phyloP scores from a whole-genome alignment of 2,329 filamentous ascomycete genomes.

The Fusarium anthophilum region DNA sequence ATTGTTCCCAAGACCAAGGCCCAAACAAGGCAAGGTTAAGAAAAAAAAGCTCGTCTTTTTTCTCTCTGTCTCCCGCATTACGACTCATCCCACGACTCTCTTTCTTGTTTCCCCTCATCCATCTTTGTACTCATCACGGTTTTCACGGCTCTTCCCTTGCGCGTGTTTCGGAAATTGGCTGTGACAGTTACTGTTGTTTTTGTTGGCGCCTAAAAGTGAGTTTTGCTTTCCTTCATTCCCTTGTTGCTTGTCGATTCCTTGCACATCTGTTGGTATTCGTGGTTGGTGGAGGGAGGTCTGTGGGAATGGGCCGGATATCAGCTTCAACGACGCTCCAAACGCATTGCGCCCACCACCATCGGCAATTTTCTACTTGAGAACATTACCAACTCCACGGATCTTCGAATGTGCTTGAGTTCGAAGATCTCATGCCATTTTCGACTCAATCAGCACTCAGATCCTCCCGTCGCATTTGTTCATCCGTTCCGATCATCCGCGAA shows the following conservation, averaged over 20 bases:
- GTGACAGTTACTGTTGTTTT: slow-evolving; percentile 57
- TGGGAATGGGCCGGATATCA: slow-evolving; percentile 24
- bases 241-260: slow-evolving; percentile 29
- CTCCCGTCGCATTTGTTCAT: neutral
- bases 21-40: slow-evolving; percentile 47
- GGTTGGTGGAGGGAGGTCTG: slow-evolving; percentile 30
- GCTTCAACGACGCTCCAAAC: slow-evolving; percentile 8
- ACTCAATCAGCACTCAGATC: neutral
- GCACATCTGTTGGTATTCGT: slow-evolving; percentile 32
- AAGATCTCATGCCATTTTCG: neutral
- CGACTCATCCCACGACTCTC: slow-evolving; percentile 48
- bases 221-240: slow-evolving; percentile 44
- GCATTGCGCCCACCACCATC: slow-evolving; percentile 14
- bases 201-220: slow-evolving; percentile 65
- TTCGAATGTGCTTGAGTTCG: neutral
- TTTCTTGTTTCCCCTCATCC: slow-evolving; percentile 47
- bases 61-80: slow-evolving; percentile 43
- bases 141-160: slow-evolving; percentile 58
- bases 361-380: neutral
- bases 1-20: slow-evolving; percentile 46
- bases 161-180: slow-evolving; percentile 57
- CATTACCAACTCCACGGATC: neutral
- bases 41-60: slow-evolving; percentile 50
- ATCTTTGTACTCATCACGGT: slow-evolving; percentile 50
- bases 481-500: slow-evolving; percentile 8